Evolutionary conservation across 139 green algal genomes (phyloP).

Genomic region (Picochlorum costavermella): DNA sequence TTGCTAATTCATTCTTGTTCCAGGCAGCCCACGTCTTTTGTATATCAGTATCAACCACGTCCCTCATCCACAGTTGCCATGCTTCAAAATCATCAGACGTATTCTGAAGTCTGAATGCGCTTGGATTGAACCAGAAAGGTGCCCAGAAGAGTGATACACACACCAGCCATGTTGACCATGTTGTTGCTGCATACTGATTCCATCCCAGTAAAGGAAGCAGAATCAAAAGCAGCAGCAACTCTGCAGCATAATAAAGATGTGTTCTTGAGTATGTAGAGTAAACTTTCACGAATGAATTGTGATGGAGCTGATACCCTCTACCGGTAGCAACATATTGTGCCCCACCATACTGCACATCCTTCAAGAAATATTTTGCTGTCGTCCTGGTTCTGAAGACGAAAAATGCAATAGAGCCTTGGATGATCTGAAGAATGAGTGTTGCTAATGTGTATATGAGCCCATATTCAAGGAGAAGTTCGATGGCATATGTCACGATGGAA

Average conservation of each 20-base stretch:
- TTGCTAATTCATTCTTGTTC: slow-evolving; percentile 39
- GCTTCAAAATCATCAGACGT: slow-evolving; percentile 33
- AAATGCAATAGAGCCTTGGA: slow-evolving; percentile 53
- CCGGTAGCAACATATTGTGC: slow-evolving; percentile 76
- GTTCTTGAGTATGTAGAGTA: slow-evolving; percentile 45
- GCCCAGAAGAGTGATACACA: slow-evolving; percentile 48
- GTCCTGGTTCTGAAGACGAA: slow-evolving; percentile 67
- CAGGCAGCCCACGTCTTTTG: slow-evolving; percentile 32
- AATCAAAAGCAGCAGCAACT: slow-evolving; percentile 53
- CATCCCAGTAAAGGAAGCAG: slow-evolving; percentile 37
- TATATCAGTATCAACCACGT: slow-evolving; percentile 33
- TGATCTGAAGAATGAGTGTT: slow-evolving; percentile 40
- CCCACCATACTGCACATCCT: slow-evolving; percentile 52
- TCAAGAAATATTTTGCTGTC: slow-evolving; percentile 45
- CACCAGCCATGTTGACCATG: slow-evolving; percentile 65
- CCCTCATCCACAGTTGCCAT: slow-evolving; percentile 43
- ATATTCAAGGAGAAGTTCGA: slow-evolving; percentile 56
- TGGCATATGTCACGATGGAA: slow-evolving; percentile 50
- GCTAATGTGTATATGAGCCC: slow-evolving; percentile 39
- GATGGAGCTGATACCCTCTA: slow-evolving; percentile 68
- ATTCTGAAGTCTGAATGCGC: slow-evolving; percentile 38
- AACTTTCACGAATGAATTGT: slow-evolving; percentile 55
- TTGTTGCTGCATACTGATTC: slow-evolving; percentile 30
- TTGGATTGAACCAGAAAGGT: slow-evolving; percentile 74
- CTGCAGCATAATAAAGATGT: slow-evolving; percentile 61